Conservation (phyloP, 2,329 filamentous ascomycete species). For the Pestalotiopsis sp. region DNA sequence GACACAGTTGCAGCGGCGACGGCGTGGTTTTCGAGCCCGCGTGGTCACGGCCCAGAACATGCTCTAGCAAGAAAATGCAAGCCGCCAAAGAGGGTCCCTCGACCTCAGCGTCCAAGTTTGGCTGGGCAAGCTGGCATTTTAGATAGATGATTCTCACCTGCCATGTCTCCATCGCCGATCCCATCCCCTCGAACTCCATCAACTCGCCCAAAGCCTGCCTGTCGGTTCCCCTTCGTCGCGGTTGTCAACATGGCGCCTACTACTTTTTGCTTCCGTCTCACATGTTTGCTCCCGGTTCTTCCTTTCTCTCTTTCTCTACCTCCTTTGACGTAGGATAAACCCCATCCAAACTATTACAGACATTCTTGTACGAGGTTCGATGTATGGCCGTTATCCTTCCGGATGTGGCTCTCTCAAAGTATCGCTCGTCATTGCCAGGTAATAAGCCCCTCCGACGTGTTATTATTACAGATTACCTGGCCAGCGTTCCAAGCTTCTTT, state of each 20-base stretch:
- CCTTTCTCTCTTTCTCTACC: not conserved
- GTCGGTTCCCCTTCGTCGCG: not conserved
- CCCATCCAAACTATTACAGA: not conserved
- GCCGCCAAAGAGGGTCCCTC: not conserved
- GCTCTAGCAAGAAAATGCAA: not conserved
- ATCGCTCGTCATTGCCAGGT: not conserved
- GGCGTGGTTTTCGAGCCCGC: not conserved
- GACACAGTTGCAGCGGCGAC: not conserved
- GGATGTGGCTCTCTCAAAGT: not conserved
- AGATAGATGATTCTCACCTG: not conserved
- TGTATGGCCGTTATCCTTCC: not conserved
- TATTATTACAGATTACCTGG: too few relatives aligned
- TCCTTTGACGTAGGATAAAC: not conserved
- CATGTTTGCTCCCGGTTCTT: not conserved
- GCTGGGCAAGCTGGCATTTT: not conserved
- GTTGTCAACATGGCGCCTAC: too few relatives aligned
- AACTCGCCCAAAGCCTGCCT: not conserved
- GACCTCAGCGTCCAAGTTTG: not conserved
- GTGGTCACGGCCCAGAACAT: not conserved
- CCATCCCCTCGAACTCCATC: not conserved
- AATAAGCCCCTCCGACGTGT: too few relatives aligned
- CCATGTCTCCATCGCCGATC: not conserved
- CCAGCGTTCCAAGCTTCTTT: too few relatives aligned
- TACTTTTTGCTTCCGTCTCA: too few relatives aligned
- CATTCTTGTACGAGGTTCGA: not conserved